Conservation (phyloP, 1,284 basidiomycete genomes). For the Moesziomyces globuligerus region DNA sequence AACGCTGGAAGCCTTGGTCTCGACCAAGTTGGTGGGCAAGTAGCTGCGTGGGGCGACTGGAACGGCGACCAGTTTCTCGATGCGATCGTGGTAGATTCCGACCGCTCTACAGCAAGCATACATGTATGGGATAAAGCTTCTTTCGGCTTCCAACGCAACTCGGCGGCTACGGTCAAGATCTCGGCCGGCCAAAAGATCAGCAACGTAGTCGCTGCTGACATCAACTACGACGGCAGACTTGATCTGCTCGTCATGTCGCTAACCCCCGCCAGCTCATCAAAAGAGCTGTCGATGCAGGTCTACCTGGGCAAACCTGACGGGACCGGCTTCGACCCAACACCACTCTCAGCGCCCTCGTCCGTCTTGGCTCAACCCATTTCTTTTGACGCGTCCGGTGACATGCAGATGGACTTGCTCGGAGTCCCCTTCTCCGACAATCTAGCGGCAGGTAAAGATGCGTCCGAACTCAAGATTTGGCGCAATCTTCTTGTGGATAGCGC, state of each 20-base stretch:
- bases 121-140: conserved; percentile 81
- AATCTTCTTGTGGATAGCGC: conserved; percentile 30
- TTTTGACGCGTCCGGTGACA: conserved; percentile 85
- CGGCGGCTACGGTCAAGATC: conserved; percentile 64
- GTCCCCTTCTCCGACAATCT: conserved; percentile 69
- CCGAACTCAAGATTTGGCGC: conserved; percentile 55
- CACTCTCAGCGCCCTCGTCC: conserved; percentile 74
- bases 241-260: conserved; percentile 84
- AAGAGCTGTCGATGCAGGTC: conserved; percentile 37
- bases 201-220: conserved; percentile 91
- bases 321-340: conserved; percentile 38
- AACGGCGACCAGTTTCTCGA: conserved; percentile 86
- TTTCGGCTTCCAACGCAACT: conserved; percentile 74
- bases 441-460: conserved; percentile 14
- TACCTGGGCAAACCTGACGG: conserved; percentile 41
- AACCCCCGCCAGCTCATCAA: conserved; percentile 15
- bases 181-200: conserved; percentile 55
- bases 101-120: conserved; percentile 78
- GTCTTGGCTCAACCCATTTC: conserved; percentile 81
- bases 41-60: conserved; percentile 92
- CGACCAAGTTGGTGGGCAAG: conserved; percentile 73
- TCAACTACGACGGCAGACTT: conserved; percentile 87
- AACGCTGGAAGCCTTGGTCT: conserved; percentile 84
- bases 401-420: conserved; percentile 88
- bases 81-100: conserved; percentile 77